Evolutionary conservation across 1,284 basidiomycete genomes (phyloP).

Genomic region (Leccinum angustisporum): DNA sequence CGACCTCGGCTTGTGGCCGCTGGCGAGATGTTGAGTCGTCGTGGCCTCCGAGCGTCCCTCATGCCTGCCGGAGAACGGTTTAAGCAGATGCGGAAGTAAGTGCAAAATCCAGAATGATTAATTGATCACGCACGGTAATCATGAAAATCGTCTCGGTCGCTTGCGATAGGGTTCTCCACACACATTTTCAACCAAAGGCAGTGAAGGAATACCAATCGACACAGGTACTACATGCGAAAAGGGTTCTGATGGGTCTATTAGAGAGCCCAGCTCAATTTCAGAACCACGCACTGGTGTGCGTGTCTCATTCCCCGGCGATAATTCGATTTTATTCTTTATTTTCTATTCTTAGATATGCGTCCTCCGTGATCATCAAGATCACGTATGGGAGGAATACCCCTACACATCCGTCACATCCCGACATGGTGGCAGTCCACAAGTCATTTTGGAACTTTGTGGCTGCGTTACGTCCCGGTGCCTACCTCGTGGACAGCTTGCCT

Average conservation of each 20-base stretch:
- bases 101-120: background rate
- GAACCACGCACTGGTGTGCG: background rate
- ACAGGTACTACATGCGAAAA: background rate
- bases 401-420: background rate
- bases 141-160: background rate
- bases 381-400: background rate
- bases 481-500: background rate
- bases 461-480: background rate
- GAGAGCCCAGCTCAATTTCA: background rate
- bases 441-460: background rate
- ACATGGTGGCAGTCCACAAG: background rate
- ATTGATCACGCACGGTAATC: background rate
- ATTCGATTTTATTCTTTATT: background rate
- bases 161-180: background rate
- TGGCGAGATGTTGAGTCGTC: slow-evolving; percentile 1
- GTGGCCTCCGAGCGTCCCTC: background rate
- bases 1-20: slow-evolving; percentile 10
- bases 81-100: slow-evolving; percentile 4
- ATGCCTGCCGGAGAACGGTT: slow-evolving; percentile 5
- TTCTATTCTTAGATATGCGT: background rate
- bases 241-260: background rate
- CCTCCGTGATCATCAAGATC: background rate
- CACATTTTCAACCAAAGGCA: background rate
- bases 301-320: background rate
- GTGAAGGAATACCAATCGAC: background rate